phyloP scores from a whole-genome alignment of 2,329 filamentous ascomycete genomes.

The Byssoonygena ceratinophila region DNA sequence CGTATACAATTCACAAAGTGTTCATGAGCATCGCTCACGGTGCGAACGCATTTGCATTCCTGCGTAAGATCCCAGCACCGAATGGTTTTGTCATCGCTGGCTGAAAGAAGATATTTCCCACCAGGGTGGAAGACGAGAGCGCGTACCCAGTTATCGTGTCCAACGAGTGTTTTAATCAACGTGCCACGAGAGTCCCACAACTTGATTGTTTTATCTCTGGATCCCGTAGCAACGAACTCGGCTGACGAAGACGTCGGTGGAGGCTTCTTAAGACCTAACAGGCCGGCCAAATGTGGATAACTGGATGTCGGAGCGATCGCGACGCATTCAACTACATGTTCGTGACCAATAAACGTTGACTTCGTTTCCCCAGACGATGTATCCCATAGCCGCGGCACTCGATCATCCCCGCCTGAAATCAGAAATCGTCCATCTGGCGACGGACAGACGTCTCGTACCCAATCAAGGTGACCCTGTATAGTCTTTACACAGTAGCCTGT shows the following conservation, averaged over 20 bases:
- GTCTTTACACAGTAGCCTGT: slow-evolving; percentile 89
- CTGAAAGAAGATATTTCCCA: slow-evolving; percentile 78
- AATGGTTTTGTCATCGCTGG: slow-evolving; percentile 81
- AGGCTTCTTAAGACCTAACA: slow-evolving; percentile 75
- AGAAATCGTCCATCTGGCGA: slow-evolving; percentile 75
- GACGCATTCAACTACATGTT: slow-evolving; percentile 77
- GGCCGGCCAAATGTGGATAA: slow-evolving; percentile 63
- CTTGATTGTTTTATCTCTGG: slow-evolving; percentile 80
- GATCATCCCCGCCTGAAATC: slow-evolving; percentile 71
- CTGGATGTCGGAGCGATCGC: slow-evolving; percentile 69
- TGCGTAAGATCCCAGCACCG: slow-evolving; percentile 89
- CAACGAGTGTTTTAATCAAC: slow-evolving; percentile 69
- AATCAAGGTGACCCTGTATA: slow-evolving; percentile 72
- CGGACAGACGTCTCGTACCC: slow-evolving; percentile 81
- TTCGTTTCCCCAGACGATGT: slow-evolving; percentile 64
- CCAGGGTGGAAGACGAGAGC: slow-evolving; percentile 80
- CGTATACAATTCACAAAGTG: slow-evolving; percentile 79
- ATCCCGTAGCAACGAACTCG: slow-evolving; percentile 82
- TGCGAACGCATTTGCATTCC: slow-evolving; percentile 81
- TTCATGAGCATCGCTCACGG: slow-evolving; percentile 62
- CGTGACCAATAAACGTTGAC: slow-evolving; percentile 71
- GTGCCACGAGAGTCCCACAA: slow-evolving; percentile 81
- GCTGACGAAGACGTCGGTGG: slow-evolving; percentile 63
- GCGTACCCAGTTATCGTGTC: slow-evolving; percentile 92
- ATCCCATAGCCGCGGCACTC: slow-evolving; percentile 76